These are phyloP conservation scores for Trifolium repens DNA, from an alignment of 306 rosid species.

Conservation along the genomic window DNA sequence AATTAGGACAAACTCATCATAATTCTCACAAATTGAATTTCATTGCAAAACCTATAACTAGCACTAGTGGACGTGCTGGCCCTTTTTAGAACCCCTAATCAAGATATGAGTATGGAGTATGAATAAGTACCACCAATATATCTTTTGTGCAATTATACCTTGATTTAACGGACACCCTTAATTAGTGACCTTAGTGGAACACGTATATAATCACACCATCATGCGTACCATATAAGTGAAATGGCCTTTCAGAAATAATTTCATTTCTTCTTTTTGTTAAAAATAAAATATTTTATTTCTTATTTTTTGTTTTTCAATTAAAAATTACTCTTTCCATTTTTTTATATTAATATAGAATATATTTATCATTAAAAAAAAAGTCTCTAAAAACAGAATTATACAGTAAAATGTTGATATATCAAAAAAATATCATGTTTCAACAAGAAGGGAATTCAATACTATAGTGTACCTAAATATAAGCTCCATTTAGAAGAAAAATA, in stretches of 20 bases:
- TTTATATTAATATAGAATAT: too few species aligned
- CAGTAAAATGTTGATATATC: too few species aligned
- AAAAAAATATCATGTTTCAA: too few species aligned
- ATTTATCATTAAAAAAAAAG: too few species aligned
- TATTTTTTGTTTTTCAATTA: neutral
- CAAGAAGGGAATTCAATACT: too few species aligned
- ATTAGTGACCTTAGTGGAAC: slow-evolving; percentile 64
- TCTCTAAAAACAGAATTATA: too few species aligned
- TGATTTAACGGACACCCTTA: slow-evolving; percentile 13
- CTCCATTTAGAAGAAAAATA: too few species aligned
- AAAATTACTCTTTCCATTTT: too few species aligned
- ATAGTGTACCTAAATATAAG: too few species aligned
- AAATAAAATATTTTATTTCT: neutral
- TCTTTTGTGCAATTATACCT: neutral
- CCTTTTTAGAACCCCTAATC: slow-evolving; percentile 18
- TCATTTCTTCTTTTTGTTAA: neutral
- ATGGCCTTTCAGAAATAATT: slow-evolving; percentile 21
- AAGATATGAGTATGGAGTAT: slow-evolving; percentile 34
- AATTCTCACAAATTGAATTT: neutral
- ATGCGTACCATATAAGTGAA: slow-evolving; percentile 2
- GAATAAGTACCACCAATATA: slow-evolving; percentile 29
- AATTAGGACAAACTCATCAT: neutral
- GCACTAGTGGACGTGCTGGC: slow-evolving; percentile 31
- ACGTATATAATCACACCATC: slow-evolving; percentile 58
- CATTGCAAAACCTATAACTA: neutral